Percentiles rank a stretch among this genome's conserved stretches.
phyloP scores from a whole-genome alignment of 805 yeast species.

The Suhomyces pyralidae region DNA sequence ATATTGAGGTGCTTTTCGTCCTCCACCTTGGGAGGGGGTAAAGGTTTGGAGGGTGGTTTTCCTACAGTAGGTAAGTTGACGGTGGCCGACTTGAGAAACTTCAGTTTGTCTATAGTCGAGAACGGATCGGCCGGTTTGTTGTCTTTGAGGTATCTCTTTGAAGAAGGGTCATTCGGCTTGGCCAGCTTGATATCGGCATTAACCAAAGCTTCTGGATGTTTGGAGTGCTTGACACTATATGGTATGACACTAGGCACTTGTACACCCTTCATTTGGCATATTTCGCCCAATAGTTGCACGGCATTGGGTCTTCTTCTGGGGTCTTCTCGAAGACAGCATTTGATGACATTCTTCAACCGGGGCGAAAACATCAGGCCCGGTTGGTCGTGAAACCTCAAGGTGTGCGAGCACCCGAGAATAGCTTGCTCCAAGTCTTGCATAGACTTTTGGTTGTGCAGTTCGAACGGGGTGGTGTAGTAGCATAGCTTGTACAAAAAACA shows the following conservation, averaged over 20 bases:
- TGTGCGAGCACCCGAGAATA: slow-evolving; percentile 54
- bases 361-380: slow-evolving; percentile 51
- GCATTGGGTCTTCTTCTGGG: slow-evolving; percentile 74
- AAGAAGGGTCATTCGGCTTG: not conserved
- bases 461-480: slow-evolving; percentile 82
- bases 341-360: slow-evolving; percentile 60
- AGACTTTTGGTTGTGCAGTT: slow-evolving; percentile 39
- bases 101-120: slow-evolving; percentile 40
- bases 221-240: slow-evolving; percentile 22
- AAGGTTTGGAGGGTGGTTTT: not conserved
- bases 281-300: slow-evolving; percentile 65
- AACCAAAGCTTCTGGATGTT: not conserved
- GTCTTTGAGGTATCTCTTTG: not conserved
- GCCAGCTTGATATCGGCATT: not conserved
- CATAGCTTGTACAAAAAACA: slow-evolving; percentile 73
- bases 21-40: not conserved
- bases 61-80: slow-evolving; percentile 3
- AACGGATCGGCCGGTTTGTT: slow-evolving; percentile 35
- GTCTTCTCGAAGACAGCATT: slow-evolving; percentile 58
- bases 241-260: slow-evolving; percentile 44
- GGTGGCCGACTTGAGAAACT: slow-evolving; percentile 18
- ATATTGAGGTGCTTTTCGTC: slow-evolving; percentile 12
- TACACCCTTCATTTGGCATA: slow-evolving; percentile 56
- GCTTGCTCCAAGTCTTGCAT: slow-evolving; percentile 51
- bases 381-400: slow-evolving; percentile 46